These are phyloP conservation scores for Linderniella brevidens DNA, from an alignment of 257 asterid species.

Conservation along the genomic window DNA sequence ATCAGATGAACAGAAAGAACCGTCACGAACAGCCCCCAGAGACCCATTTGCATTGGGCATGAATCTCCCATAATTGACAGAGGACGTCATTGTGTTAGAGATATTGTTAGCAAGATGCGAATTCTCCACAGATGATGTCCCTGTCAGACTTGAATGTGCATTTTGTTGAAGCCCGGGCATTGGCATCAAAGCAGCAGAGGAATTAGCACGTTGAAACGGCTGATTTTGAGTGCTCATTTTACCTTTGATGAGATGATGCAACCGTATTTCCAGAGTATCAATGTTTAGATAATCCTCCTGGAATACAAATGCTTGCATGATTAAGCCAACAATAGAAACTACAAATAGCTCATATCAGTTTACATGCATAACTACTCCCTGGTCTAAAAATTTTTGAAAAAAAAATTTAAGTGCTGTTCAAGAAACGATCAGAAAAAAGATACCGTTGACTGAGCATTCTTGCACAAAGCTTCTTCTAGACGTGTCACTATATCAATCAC, in stretches of 20 bases:
- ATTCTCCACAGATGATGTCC: constrained; percentile 41
- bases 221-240: constrained; percentile 35
- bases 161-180: constrained; percentile 87
- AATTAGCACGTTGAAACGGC: constrained; percentile 56
- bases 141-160: constrained; percentile 31
- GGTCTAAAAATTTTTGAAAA: no score
- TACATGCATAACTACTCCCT: no score
- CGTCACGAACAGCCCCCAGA: constrained; percentile 35
- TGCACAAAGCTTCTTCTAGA: constrained; percentile 39
- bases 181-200: constrained; percentile 89
- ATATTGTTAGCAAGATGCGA: constrained; percentile 17
- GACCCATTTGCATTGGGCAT: constrained; percentile 38
- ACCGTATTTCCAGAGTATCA: constrained; percentile 57
- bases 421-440: background rate
- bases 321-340: no score
- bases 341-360: no score
- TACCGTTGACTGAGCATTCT: constrained; percentile 47
- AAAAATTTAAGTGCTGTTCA: no score
- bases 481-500: constrained; percentile 36
- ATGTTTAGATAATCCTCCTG: constrained; percentile 75
- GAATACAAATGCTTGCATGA: no score
- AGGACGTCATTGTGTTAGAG: constrained; percentile 26
- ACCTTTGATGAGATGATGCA: constrained; percentile 25
- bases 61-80: constrained; percentile 43
- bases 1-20: constrained; percentile 27